These are phyloP conservation scores for Diutina pseudorugosa DNA, from an alignment of 1,139 yeast genomes.

Conservation along the genomic window DNA sequence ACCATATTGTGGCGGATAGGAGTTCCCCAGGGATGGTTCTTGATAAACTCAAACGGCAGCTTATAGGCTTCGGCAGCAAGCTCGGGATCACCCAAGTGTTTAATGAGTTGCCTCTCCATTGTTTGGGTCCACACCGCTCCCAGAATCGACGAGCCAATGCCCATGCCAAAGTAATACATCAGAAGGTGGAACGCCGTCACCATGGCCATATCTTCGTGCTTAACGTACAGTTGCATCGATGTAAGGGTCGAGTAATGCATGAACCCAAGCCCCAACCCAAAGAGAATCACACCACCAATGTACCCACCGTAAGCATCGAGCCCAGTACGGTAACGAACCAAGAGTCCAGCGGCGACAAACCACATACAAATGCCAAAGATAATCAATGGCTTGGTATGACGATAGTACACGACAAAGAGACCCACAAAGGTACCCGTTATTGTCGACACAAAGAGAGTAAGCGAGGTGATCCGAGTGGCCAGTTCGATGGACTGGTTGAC, in stretches of 20 bases:
- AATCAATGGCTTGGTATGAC: slow-evolving; percentile 49
- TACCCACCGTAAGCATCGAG: slow-evolving; percentile 27
- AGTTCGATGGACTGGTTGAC: slow-evolving; percentile 46
- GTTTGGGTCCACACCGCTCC: slow-evolving; percentile 57
- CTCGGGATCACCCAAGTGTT: slow-evolving; percentile 9
- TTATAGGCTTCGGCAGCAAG: slow-evolving; percentile 39
- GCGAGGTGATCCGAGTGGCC: slow-evolving; percentile 53
- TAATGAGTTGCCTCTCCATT: slow-evolving; percentile 11
- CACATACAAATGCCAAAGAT: slow-evolving; percentile 23
- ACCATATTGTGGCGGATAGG: slow-evolving; percentile 47
- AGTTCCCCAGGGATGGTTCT: slow-evolving; percentile 43
- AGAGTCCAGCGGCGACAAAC: slow-evolving; percentile 47
- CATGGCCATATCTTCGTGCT: slow-evolving; percentile 55
- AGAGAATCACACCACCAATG: slow-evolving; percentile 51
- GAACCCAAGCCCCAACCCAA: slow-evolving; percentile 67
- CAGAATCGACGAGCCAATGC: slow-evolving; percentile 40
- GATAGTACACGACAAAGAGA: slow-evolving; percentile 34
- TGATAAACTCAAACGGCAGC: slow-evolving; percentile 37
- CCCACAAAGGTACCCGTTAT: slow-evolving; percentile 53
- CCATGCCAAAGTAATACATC: slow-evolving; percentile 47
- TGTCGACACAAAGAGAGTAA: slow-evolving; percentile 54
- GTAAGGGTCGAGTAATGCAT: slow-evolving; percentile 59
- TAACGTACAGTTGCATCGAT: slow-evolving; percentile 48
- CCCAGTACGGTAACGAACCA: slow-evolving; percentile 24
- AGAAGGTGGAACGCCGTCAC: slow-evolving; percentile 46